Evolutionary conservation across 1,284 basidiomycete genomes (phyloP).

Genomic region (Tremellales sp.): DNA sequence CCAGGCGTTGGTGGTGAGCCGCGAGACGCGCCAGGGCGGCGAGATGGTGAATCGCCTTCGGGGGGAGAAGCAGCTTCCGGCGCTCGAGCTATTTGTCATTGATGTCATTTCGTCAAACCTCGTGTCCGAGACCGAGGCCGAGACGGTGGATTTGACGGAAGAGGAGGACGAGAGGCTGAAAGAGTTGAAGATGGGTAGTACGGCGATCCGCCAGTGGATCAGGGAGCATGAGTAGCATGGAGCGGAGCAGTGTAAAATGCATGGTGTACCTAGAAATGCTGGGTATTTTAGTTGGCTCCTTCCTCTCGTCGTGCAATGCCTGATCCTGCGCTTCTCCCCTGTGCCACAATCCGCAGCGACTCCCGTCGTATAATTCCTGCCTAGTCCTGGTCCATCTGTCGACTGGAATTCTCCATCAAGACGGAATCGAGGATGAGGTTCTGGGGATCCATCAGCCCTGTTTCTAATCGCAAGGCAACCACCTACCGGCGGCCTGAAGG

Average conservation of each 20-base stretch:
- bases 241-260: slow-evolving; percentile 1
- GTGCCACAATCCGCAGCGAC: too few species aligned
- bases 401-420: slow-evolving; percentile 9
- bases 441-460: slow-evolving; percentile 8
- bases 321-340: too few species aligned
- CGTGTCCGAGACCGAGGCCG: not conserved
- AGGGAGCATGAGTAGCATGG: slow-evolving; percentile 12
- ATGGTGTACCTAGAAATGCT: slow-evolving; percentile 7
- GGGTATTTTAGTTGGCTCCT: slow-evolving; percentile 4
- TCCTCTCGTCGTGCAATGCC: not conserved
- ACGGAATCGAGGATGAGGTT: slow-evolving; percentile 23
- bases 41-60: slow-evolving; percentile 44
- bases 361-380: not conserved
- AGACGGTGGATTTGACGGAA: slow-evolving; percentile 44
- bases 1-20: slow-evolving; percentile 79
- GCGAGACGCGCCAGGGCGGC: slow-evolving; percentile 75
- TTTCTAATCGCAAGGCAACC: not conserved
- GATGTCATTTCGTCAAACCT: slow-evolving; percentile 70
- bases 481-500: slow-evolving; percentile 43
- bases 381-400: slow-evolving; percentile 29
- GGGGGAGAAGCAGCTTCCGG: slow-evolving; percentile 51
- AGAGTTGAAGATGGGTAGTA: slow-evolving; percentile 82
- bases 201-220: slow-evolving; percentile 81
- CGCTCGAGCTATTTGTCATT: slow-evolving; percentile 69
- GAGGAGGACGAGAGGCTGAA: slow-evolving; percentile 64